A percentile compares a stretch with the other conserved stretches of the same genome.
Evolutionary conservation across 2,329 filamentous ascomycete genomes (phyloP).

Genomic region (Alternaria gansuensis): DNA sequence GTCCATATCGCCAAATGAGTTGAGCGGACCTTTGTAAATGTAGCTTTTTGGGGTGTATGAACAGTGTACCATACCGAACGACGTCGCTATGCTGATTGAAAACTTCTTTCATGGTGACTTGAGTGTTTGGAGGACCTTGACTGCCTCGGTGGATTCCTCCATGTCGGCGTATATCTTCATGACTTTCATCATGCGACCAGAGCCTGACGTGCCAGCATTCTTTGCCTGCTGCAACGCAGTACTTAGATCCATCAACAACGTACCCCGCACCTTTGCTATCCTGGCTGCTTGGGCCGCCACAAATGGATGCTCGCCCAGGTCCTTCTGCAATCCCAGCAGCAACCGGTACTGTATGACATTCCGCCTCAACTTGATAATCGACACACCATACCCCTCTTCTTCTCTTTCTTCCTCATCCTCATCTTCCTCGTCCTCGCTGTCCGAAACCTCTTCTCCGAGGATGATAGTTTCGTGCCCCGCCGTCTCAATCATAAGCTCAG

Average conservation of each 20-base stretch:
- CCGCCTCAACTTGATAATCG: constrained; percentile 59
- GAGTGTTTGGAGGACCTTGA: constrained; percentile 62
- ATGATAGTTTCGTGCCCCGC: constrained; percentile 29
- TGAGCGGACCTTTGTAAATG: constrained; percentile 47
- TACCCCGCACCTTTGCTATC: constrained; percentile 67
- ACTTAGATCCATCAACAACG: constrained; percentile 70
- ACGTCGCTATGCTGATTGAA: constrained; percentile 57
- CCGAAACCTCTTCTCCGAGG: constrained; percentile 22
- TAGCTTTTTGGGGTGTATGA: constrained; percentile 42
- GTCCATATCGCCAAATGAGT: constrained; percentile 53
- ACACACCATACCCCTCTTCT: constrained; percentile 36
- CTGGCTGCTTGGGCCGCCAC: constrained; percentile 65
- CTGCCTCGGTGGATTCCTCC: constrained; percentile 66
- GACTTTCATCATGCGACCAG: constrained; percentile 62
- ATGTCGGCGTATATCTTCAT: constrained; percentile 69
- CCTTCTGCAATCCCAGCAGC: constrained; percentile 61
- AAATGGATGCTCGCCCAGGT: constrained; percentile 70
- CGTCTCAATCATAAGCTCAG: constrained; percentile 64
- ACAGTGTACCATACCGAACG: constrained; percentile 54
- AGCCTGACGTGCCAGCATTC: constrained; percentile 50
- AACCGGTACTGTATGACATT: constrained; percentile 68
- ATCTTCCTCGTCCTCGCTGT: constrained; percentile 43
- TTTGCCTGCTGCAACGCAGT: constrained; percentile 68
- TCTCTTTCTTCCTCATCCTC: constrained; percentile 49
- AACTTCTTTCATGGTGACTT: constrained; percentile 29